Evolutionary conservation across 805 yeast species (phyloP), one percentile per base, ranked within the genome.

Genomic region (Yarrowia alimentaria): DNA sequence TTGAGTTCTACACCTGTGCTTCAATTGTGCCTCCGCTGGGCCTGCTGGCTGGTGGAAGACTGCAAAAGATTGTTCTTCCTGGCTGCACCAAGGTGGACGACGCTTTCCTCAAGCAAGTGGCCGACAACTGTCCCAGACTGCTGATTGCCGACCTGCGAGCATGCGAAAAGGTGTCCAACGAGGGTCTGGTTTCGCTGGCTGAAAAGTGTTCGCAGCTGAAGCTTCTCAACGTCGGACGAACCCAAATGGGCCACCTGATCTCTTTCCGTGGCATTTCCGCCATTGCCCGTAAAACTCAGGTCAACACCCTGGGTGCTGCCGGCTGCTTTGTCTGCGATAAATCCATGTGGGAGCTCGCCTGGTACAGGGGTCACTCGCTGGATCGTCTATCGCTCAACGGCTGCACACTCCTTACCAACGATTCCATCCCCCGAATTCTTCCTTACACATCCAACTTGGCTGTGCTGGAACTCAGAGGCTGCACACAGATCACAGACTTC

Each of bases 1-100:
- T 89, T 22, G 95, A 89, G 63, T 72, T 88, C 58, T 87, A 84
- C 66, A 83, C 90, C 60, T 88, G 96, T 61, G 91, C 96, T 6
- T 73, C 72, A 35, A 61, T 85, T 22, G 60, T 74, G 6, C 95
- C 95, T 4, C 68, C 80, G 0, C 55, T 67, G 6, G 54, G 63
- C 2, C 69, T 82, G 61, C 68, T 81, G 35, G 55, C 69, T 2
- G 73, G 74, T 4, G 59, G 69, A 6, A 58, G 60, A 12, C 61
- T 82, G 40, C 66, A 68, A 31, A 68, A 64, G 33, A 60, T 84
- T 29, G 74, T 79, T 1, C 67, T 90, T 5, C 90, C 96, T 0
- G 96, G 96, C 3, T 77, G 78, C 52, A 77, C 74, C 55, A 64
- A 68, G 1, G 72, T 86, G 3, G 78, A 77, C 61, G 95, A 90